Evolutionary conservation across 2,329 filamentous ascomycete genomes (phyloP).

Genomic region (Sclerotiophoma versabilis): DNA sequence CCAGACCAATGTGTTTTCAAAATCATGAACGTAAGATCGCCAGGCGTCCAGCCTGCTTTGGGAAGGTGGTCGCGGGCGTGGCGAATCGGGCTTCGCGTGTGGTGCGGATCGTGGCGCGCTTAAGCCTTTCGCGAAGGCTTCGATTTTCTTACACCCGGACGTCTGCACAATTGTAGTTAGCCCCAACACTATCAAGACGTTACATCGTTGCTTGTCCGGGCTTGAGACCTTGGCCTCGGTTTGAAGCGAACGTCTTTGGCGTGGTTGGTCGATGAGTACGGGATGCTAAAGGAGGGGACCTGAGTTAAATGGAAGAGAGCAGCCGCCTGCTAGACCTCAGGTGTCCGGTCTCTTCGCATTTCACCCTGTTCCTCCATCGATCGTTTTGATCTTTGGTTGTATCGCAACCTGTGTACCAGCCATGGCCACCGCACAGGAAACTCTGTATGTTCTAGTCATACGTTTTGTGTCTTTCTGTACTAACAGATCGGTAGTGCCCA

Average conservation of each 20-base stretch:
- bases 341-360: slow-evolving; percentile 21
- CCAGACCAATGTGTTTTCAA: slow-evolving; percentile 12
- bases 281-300: slow-evolving; percentile 12
- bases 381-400: slow-evolving; percentile 21
- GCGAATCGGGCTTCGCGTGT: slow-evolving; percentile 5
- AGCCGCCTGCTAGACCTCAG: slow-evolving; percentile 17
- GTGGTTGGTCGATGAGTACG: slow-evolving; percentile 16
- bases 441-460: slow-evolving; percentile 30
- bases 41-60: slow-evolving; percentile 18
- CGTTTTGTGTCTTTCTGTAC: neutral
- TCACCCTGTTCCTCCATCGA: slow-evolving; percentile 15
- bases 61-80: slow-evolving; percentile 34
- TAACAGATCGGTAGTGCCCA: slow-evolving; percentile 34
- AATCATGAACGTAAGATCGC: slow-evolving; percentile 33
- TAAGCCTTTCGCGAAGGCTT: slow-evolving; percentile 41
- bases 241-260: slow-evolving; percentile 21
- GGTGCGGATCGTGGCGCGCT: slow-evolving; percentile 21
- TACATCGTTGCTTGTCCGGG: slow-evolving; percentile 42
- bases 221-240: slow-evolving; percentile 23
- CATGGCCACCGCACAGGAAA: slow-evolving; percentile 39
- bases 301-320: slow-evolving; percentile 35
- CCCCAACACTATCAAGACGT: slow-evolving; percentile 34
- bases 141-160: slow-evolving; percentile 30
- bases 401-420: slow-evolving; percentile 15
- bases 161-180: slow-evolving; percentile 19